These are phyloP conservation scores for Tillandsia fasciculata DNA, from an alignment of 176 grass and related monocot species.

Conservation along the genomic window DNA sequence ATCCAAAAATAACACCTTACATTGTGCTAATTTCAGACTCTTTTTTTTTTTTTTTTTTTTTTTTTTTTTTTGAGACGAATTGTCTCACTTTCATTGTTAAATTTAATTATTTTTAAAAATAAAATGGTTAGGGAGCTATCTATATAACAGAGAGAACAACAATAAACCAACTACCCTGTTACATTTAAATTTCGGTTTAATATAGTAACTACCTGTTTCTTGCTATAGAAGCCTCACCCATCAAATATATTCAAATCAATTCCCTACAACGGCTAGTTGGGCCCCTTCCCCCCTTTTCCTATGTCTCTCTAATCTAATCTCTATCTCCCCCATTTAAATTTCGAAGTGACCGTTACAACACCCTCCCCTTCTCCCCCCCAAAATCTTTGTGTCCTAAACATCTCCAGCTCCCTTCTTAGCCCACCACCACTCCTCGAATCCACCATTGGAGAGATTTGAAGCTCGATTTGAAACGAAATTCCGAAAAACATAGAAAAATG, in stretches of 20 bases:
- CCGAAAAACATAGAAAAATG: constrained; percentile 13
- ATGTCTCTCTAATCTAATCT: not conserved
- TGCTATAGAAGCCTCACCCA: no score
- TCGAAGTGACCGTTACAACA: constrained; percentile 3
- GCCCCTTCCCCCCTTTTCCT: not conserved
- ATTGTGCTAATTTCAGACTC: no score
- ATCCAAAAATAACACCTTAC: no score
- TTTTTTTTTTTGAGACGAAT: no score
- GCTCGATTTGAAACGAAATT: not conserved
- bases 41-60: no score
- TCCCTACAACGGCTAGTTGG: constrained; percentile 26
- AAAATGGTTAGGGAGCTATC: no score
- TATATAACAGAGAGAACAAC: no score
- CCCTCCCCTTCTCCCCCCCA: not conserved
- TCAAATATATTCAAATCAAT: not conserved
- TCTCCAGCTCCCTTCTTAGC: not conserved
- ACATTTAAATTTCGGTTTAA: no score
- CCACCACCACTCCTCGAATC: not conserved
- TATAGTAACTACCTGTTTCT: no score
- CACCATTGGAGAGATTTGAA: not conserved
- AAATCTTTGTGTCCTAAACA: not conserved
- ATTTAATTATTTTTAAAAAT: no score
- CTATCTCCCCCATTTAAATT: not conserved
- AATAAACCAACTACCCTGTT: no score
- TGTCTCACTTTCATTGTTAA: no score